phyloP scores from a whole-genome alignment of 768 basidiomycete genomes.

The Russula sp. region DNA sequence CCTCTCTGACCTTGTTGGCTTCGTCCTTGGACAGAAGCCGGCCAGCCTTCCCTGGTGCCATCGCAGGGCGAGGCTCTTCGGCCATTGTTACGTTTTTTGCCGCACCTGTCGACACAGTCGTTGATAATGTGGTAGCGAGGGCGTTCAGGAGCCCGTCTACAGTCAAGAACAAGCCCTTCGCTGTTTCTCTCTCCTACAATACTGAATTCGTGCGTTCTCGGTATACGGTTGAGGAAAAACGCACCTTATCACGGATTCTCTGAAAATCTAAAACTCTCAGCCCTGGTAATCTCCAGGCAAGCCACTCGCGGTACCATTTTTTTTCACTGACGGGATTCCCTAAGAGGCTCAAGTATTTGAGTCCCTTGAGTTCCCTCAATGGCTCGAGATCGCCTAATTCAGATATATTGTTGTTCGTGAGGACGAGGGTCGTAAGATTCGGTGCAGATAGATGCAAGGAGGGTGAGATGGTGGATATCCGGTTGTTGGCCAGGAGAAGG shows the following conservation, averaged over 20 bases:
- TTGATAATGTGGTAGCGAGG: constrained; percentile 73
- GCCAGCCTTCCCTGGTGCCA: constrained; percentile 64
- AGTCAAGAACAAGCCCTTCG: constrained; percentile 75
- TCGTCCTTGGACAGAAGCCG: constrained; percentile 91
- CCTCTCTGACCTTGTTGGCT: constrained; percentile 79
- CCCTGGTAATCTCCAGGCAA: constrained; percentile 81
- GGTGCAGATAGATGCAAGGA: constrained; percentile 81
- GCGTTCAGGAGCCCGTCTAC: constrained; percentile 73
- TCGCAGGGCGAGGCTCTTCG: constrained; percentile 72
- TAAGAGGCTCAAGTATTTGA: constrained; percentile 72
- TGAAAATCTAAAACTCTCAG: constrained; percentile 94
- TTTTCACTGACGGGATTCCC: constrained; percentile 86
- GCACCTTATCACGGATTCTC: constrained; percentile 91
- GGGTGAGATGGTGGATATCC: constrained; percentile 76
- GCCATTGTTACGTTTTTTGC: constrained; percentile 62
- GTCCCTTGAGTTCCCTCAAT: constrained; percentile 66
- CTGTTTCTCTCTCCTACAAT: constrained; percentile 72
- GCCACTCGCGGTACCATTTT: constrained; percentile 97
- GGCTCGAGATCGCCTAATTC: constrained; percentile 87
- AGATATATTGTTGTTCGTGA: constrained; percentile 76
- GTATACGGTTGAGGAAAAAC: constrained; percentile 43
- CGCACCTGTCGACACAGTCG: constrained; percentile 64
- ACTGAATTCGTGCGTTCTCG: constrained; percentile 6
- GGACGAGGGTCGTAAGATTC: constrained; percentile 76
- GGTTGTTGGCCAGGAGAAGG: constrained; percentile 86